Percentiles rank a stretch among this genome's conserved stretches.
These are phyloP conservation scores for Suillus luteus DNA, from an alignment of 768 basidiomycete genomes.

Conservation along the genomic window DNA sequence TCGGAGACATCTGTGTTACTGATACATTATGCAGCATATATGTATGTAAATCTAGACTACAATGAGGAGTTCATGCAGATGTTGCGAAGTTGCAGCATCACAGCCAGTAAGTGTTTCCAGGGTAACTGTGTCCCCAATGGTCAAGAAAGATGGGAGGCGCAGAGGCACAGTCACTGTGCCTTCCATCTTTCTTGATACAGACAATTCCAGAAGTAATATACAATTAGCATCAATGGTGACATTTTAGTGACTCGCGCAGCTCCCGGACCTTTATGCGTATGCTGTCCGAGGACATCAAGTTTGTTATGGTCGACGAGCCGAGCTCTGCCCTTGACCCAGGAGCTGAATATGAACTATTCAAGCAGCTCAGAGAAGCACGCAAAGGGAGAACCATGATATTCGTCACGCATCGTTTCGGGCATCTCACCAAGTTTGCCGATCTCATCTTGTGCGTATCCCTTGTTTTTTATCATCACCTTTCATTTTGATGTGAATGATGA, in stretches of 20 bases:
- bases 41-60: too few relatives aligned
- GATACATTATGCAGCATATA: too few relatives aligned
- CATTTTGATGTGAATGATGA: neutral
- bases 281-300: slow-evolving; percentile 29
- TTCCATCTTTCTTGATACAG: too few relatives aligned
- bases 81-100: too few relatives aligned
- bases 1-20: too few relatives aligned
- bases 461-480: neutral
- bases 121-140: too few relatives aligned
- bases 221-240: too few relatives aligned
- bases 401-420: slow-evolving; percentile 42
- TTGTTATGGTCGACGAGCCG: slow-evolving; percentile 40
- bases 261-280: slow-evolving; percentile 45
- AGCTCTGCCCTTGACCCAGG: slow-evolving; percentile 41
- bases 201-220: too few relatives aligned
- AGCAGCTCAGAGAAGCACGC: slow-evolving; percentile 27
- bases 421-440: slow-evolving; percentile 40
- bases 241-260: slow-evolving; percentile 14
- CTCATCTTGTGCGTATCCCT: slow-evolving; percentile 35
- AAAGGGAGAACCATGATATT: slow-evolving; percentile 42
- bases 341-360: slow-evolving; percentile 35
- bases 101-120: too few relatives aligned
- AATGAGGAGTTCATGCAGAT: too few relatives aligned
- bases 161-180: too few relatives aligned
- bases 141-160: too few relatives aligned